Base-by-base conservation (phyloP, 805 yeast genomes). In the Torulaspora gathmanii region DNA sequence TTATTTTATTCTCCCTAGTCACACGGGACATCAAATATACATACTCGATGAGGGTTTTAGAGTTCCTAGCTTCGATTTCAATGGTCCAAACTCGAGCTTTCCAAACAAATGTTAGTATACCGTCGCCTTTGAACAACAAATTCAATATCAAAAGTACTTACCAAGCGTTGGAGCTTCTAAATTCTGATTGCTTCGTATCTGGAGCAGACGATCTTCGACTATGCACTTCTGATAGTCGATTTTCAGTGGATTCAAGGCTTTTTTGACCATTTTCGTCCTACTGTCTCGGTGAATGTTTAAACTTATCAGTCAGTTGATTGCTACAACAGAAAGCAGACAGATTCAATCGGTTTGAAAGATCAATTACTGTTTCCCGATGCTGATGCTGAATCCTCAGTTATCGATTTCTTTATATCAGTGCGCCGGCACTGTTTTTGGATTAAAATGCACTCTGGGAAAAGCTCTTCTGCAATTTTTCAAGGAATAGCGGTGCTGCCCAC, bases 161-260 rank as follows among this genome's bases (percentile, higher is more conserved):
- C 59, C 31, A n/a, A 65, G 51, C 2, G 54, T 47, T 12, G 70
- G 61, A 5, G 46, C 54, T 37, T 61, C 54, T 1, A 51, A 40
- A 10, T 45, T 40, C 4, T 41, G 45, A 4, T 39, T 46, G 37
- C 61, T 57, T 44, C 70, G 61, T 4, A 79, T 58, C 53, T 79
- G 83, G 41, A 71, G 64, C 10, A 79, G 61, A n/a, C 58, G 53
- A 3, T 67, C 71, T 43, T 73, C 73, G 1, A 79, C 54, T 0
- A 74, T 58, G 3, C 82, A 70, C n/a, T 62, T 65, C 25, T 64
- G 61, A 28, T 70, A 70, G 55, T 79, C 80, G 10, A 79, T 77
- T 7, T 50, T 58, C 10, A 65, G 40, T 6, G 65, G 65, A 43
- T 67, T 69, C 8, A 43, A 37, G 5, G 44, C 47, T 48, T 68